Evolutionary conservation across 129 eudicot genomes (phyloP), one percentile per base, ranked within the genome.

Genomic region (Erigeron canadensis): DNA sequence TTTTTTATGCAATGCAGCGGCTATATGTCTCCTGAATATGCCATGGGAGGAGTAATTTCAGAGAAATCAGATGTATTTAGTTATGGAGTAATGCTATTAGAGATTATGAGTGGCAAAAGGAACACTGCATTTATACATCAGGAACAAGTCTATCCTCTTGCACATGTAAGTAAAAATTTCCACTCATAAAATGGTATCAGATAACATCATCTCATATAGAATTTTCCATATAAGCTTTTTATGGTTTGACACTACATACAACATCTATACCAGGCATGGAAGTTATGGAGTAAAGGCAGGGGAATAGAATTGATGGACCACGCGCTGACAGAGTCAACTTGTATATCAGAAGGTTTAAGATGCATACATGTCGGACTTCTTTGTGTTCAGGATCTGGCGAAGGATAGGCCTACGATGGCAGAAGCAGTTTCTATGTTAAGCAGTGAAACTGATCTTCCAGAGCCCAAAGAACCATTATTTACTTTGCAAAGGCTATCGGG

Each of bases 341-440:
- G 66, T 42, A 6, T 38, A 56, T 43, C 60, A 58, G 50, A 79
- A 73, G 79, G 40, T 13, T 53, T 75, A 55, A 79, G 83, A 79
- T 78, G 86, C 72, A 21, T 79, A 56, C 83, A 83, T n/a, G 54
- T 83, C 4, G 86, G 83, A 44, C 82, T 83, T 50, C 73, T 79
- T 73, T 83, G 86, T 60, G 81, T 79, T 21, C 81, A 79, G 47
- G 84, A 83, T 12, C 50, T 65, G 13, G 48, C 73, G 16, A 72
- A 59, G 11, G 69, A 79, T 53, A 59, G 87, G 59, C 84, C 87
- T 55, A 75, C 81, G 0, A 71, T 83, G 84, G 63, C 84, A 17
- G 58, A 81, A 45, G 77, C 69, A 15, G 79, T 83, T 60, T 65
- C 53, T 10, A 79, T 78, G 81, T 59, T 79, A 72, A n/a, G 61